Base-by-base conservation (phyloP, 495 filamentous ascomycete genomes). In the Pyrenula massariospora region DNA sequence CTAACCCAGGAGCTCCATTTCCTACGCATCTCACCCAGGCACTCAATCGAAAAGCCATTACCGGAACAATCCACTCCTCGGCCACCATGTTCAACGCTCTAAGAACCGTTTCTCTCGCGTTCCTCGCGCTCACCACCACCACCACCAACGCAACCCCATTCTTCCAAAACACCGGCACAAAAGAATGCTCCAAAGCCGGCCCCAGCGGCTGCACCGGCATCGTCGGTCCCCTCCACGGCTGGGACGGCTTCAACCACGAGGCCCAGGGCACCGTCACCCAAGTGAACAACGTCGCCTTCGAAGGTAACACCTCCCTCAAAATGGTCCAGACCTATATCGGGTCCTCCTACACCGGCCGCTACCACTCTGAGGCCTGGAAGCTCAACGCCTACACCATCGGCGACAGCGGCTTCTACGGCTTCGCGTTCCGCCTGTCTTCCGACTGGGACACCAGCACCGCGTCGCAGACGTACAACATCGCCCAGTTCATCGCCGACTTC, bases 401-500 rank as follows among this genome's bases (percentile, higher is more conserved):
- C 42, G 72, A 80, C 54, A 69, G 66, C 10, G 75, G 73, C 1
- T 78, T 76, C 66, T 82, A 82, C 65, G 78, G 79, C 10, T 82
- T 82, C 60, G 66, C 67, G 2, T 82, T 82, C 68, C 71, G 74
- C 8, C 70, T 82, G 3, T 66, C 72, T 53, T 58, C 74, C 2
- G 31, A 66, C 61, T 82, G 79, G 79, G 63, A 81, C 56, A 76
- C 75, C 60, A 54, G 56, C 23, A 42, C 31, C 31, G 70, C 72
- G 21, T 66, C 70, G 0, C 77, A 81, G 61, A 66, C 59, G 23
- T 82, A 74, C 64, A 78, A 80, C 60, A 56, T 81, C 50, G 77
- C 73, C 0, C 79, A 82, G 58, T 82, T 80, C 65, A 82, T 82
- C 59, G 76, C 76, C 56, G 68, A 79, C 58, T 79, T 80, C 60